Evolutionary conservation across 805 yeast species (phyloP).

Genomic region (Starmerella vaccinii): DNA sequence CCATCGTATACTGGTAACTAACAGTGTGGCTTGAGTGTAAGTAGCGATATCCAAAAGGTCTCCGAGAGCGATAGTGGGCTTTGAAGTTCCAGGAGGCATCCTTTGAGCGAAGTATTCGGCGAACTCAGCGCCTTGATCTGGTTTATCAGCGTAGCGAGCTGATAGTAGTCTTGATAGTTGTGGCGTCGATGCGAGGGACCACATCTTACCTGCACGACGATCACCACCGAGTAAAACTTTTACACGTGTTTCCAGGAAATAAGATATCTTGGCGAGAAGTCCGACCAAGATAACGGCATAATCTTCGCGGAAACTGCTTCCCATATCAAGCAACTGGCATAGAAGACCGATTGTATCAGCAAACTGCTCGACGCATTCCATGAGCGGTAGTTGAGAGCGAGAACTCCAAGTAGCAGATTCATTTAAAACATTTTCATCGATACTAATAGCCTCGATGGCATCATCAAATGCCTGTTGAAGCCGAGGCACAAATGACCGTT

Average conservation of each 20-base stretch:
- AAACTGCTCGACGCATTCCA: conserved; percentile 39
- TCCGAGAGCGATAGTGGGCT: conserved; percentile 32
- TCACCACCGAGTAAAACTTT: neutral
- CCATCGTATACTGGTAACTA: conserved; percentile 49
- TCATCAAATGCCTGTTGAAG: conserved; percentile 46
- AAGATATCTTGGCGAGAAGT: conserved; percentile 21
- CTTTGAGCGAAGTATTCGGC: conserved; percentile 21
- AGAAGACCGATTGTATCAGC: conserved; percentile 39
- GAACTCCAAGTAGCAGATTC: conserved; percentile 28
- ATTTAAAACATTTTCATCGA: conserved; percentile 34
- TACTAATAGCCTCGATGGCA: conserved; percentile 43
- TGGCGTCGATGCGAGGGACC: neutral
- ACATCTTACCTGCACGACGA: neutral
- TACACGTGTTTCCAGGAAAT: conserved; percentile 10
- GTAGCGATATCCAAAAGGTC: conserved; percentile 48
- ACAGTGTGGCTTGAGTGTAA: conserved; percentile 42
- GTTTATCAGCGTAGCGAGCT: neutral
- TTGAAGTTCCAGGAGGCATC: conserved; percentile 11
- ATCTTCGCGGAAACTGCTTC: conserved; percentile 47
- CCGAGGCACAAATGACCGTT: conserved; percentile 50
- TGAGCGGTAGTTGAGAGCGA: conserved; percentile 29
- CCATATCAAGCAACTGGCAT: conserved; percentile 49
- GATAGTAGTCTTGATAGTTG: neutral
- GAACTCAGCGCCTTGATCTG: conserved; percentile 22
- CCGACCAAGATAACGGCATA: conserved; percentile 36